Conservation (phyloP, 106 monocot genomes). For the Xerophyta viscosa region DNA sequence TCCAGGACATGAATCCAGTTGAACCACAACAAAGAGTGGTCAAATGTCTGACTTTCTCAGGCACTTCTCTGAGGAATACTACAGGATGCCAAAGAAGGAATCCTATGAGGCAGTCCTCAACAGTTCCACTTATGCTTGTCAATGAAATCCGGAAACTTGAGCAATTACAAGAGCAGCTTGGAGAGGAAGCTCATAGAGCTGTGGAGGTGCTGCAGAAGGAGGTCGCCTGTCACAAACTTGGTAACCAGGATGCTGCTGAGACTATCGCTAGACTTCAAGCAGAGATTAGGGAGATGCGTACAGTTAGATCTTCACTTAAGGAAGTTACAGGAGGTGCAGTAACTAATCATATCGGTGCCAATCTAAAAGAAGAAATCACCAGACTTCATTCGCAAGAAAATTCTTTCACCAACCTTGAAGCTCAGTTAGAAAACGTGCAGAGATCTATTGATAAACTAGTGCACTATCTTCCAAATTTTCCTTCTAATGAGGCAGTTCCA, state of each 20-base stretch:
- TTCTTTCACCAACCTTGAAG: conserved; percentile 76
- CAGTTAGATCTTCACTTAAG: conserved; percentile 48
- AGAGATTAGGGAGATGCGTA: conserved; percentile 73
- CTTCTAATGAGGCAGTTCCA: conserved; percentile 15
- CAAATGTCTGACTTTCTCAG: conserved; percentile 77
- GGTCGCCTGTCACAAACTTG: conserved; percentile 78
- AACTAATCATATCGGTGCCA: conserved; percentile 29
- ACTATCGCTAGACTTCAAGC: conserved; percentile 93
- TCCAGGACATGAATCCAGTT: conserved; percentile 46
- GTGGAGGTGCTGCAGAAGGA: conserved; percentile 95
- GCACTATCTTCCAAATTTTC: conserved; percentile 52
- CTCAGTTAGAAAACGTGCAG: conserved; percentile 88
- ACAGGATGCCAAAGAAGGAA: conserved; percentile 25
- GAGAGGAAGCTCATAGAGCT: conserved; percentile 82
- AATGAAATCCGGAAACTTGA: conserved; percentile 94
- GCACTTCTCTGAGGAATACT: conserved; percentile 18
- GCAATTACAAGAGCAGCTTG: conserved; percentile 79
- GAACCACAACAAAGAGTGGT: conserved; percentile 43
- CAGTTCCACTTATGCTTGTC: conserved; percentile 74
- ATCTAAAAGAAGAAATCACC: conserved; percentile 82
- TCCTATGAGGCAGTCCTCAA: conserved; percentile 78
- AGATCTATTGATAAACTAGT: conserved; percentile 85
- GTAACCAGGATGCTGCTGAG: conserved; percentile 88
- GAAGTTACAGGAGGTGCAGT: conserved; percentile 23
- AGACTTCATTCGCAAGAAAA: conserved; percentile 80